These are phyloP conservation scores for Auricularia cornea DNA, from an alignment of 768 basidiomycete genomes.

Conservation along the genomic window DNA sequence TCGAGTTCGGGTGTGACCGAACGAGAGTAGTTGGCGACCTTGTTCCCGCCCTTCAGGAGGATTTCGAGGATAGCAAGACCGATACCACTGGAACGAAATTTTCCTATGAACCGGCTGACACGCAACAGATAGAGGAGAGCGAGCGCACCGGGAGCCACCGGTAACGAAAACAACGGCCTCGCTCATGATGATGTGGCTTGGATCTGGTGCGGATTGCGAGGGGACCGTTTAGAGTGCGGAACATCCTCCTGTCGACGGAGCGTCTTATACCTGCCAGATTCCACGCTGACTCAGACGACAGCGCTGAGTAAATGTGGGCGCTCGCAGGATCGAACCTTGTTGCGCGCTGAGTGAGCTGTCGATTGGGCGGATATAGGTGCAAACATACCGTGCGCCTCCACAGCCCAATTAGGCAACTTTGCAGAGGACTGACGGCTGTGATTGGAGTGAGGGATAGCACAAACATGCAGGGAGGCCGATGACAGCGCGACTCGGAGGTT, in stretches of 20 bases:
- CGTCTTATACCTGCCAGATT: no score
- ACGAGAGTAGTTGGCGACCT: slow-evolving; percentile 73
- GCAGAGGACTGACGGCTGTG: no score
- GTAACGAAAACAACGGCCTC: not conserved
- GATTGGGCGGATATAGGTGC: no score
- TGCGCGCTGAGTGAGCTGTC: no score
- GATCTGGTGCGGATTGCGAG: not conserved
- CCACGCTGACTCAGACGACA: no score
- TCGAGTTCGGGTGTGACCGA: slow-evolving; percentile 56
- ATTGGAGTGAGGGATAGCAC: no score
- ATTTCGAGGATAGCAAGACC: slow-evolving; percentile 68
- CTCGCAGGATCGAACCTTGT: no score
- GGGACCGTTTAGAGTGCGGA: not conserved
- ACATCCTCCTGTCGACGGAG: not conserved
- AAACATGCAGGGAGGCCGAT: no score
- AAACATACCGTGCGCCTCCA: no score
- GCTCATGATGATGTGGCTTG: not conserved
- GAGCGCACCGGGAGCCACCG: not conserved
- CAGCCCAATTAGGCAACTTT: no score
- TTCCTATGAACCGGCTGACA: slow-evolving; percentile 5
- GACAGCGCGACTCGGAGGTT: no score
- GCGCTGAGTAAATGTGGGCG: no score
- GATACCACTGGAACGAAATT: slow-evolving; percentile 39
- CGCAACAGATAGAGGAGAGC: not conserved
- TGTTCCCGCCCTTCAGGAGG: slow-evolving; percentile 51